Conservation (phyloP, 352 stramenopile genomes). For the Phytophthora tentaculata region DNA sequence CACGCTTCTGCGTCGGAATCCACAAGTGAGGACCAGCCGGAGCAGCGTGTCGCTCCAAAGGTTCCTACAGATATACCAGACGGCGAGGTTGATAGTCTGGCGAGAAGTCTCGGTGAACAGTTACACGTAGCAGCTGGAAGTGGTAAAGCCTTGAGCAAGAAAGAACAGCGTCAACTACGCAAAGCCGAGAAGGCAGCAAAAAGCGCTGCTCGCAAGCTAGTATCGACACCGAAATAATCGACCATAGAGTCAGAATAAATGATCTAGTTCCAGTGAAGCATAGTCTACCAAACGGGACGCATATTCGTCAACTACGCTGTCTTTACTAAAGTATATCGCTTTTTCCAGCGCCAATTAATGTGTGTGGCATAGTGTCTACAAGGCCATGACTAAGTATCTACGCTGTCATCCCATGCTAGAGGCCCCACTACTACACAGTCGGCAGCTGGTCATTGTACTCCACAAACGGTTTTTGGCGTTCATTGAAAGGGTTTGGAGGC, state of each 20-base stretch:
- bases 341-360: neutral
- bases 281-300: neutral
- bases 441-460: conserved; percentile 16
- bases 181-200: conserved; percentile 37
- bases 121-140: conserved; percentile 25
- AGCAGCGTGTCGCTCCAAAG: conserved; percentile 18
- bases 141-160: conserved; percentile 48
- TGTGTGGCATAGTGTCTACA: neutral
- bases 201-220: conserved; percentile 14
- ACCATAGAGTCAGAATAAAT: conserved; percentile 20
- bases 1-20: conserved; percentile 12
- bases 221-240: conserved; percentile 26
- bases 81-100: conserved; percentile 19
- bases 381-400: neutral
- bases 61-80: conserved; percentile 12
- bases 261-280: conserved; percentile 15
- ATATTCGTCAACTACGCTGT: neutral
- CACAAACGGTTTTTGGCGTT: conserved; percentile 20
- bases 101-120: conserved; percentile 26
- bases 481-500: conserved; percentile 7
- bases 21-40: conserved; percentile 4
- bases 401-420: conserved; percentile 6
- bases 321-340: conserved; percentile 7
- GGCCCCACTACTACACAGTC: neutral
- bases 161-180: conserved; percentile 47